Evolutionary conservation across 2,329 filamentous ascomycete genomes (phyloP).

Genomic region (Dactylellina parvicollis): DNA sequence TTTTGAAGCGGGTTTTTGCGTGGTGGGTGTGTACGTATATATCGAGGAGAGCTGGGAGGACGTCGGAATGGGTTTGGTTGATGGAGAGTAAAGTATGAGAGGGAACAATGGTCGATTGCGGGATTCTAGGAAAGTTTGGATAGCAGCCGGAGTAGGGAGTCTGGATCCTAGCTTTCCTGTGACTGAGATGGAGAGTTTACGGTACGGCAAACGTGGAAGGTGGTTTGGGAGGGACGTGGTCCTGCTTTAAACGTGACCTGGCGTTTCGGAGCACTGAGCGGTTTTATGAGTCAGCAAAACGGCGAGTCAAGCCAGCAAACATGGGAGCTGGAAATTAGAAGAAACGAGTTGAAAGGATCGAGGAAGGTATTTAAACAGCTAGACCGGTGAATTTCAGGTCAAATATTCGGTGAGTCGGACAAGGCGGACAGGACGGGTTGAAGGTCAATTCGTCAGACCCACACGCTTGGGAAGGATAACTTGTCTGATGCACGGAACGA

Average conservation of each 20-base stretch:
- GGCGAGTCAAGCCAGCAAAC: neutral
- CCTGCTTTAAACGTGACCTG: slow-evolving; percentile 43
- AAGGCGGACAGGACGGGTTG: slow-evolving; percentile 6
- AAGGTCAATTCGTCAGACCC: neutral
- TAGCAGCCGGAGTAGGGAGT: neutral
- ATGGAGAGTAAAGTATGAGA: neutral
- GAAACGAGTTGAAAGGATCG: neutral
- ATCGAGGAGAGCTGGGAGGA: neutral
- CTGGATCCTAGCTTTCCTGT: neutral
- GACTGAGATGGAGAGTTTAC: neutral
- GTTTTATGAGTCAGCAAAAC: slow-evolving; percentile 39
- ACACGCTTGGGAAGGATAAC: slow-evolving; percentile 2
- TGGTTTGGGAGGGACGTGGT: slow-evolving; percentile 21
- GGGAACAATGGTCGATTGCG: neutral
- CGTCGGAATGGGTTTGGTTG: neutral
- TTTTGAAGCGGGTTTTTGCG: neutral
- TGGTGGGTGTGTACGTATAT: neutral
- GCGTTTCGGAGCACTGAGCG: slow-evolving; percentile 34
- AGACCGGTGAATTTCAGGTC: neutral
- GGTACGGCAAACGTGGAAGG: slow-evolving; percentile 6
- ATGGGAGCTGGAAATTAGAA: neutral
- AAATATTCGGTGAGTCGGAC: slow-evolving; percentile 5
- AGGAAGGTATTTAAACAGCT: neutral
- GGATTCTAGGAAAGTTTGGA: neutral
- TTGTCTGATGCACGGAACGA: slow-evolving; percentile 1